Conservation (phyloP, 2,329 filamentous ascomycete species). For the Penicillium digitatum region DNA sequence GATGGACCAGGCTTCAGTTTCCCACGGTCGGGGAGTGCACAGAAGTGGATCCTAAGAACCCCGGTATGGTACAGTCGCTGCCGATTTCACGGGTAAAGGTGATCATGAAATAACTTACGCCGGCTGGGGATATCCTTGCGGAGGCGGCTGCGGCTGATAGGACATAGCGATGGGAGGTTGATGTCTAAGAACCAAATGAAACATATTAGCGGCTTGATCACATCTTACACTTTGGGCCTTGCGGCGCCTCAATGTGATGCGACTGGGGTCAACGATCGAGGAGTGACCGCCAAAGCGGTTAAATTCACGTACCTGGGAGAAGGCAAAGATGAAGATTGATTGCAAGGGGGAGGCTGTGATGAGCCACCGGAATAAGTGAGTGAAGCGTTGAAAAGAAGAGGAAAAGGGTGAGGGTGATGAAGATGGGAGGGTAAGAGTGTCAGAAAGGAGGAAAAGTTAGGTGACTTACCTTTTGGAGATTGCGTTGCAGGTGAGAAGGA, state of each 20-base stretch:
- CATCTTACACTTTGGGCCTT: background rate
- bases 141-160: conserved; percentile 37
- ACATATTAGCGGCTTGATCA: conserved; percentile 9
- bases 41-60: background rate
- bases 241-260: background rate
- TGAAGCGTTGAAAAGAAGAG: background rate
- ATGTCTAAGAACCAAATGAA: background rate
- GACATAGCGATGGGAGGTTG: conserved; percentile 33
- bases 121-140: conserved; percentile 19
- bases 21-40: background rate
- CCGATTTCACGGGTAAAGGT: background rate
- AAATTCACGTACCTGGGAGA: conserved; percentile 5
- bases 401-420: background rate
- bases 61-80: background rate
- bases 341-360: background rate
- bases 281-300: background rate
- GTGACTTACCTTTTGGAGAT: conserved; percentile 5
- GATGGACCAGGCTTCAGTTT: background rate
- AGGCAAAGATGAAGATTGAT: background rate
- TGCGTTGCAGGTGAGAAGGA: conserved; percentile 3
- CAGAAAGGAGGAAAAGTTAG: conserved; percentile 14
- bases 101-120: conserved; percentile 14
- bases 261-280: background rate
- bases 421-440: background rate
- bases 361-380: conserved; percentile 2